Conservation (phyloP, 2,329 filamentous ascomycete species). For the Colletotrichum sp. region DNA sequence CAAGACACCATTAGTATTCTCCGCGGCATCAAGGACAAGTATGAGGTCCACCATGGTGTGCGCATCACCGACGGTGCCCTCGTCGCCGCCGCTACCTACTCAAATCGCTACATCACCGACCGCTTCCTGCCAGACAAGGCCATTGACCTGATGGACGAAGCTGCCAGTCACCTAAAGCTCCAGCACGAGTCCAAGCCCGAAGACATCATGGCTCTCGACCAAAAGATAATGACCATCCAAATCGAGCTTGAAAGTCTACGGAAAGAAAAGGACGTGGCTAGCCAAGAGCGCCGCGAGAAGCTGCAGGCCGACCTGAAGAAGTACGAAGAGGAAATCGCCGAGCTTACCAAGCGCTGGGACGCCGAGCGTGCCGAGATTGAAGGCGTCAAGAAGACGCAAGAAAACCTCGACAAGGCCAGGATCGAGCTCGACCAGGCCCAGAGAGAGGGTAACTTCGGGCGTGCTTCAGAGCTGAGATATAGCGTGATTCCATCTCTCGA, state of each 20-base stretch:
- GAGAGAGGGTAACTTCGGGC: conserved; percentile 84
- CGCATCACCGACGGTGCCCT: conserved; percentile 91
- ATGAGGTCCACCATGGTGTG: conserved; percentile 96
- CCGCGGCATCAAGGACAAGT: conserved; percentile 95
- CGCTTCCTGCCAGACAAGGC: conserved; percentile 96
- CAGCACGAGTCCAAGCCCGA: conserved; percentile 98
- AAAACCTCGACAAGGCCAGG: conserved; percentile 84
- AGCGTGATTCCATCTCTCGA: conserved; percentile 85
- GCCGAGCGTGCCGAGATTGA: conserved; percentile 87
- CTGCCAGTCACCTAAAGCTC: conserved; percentile 84
- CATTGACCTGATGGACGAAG: conserved; percentile 96
- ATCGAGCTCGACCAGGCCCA: conserved; percentile 89
- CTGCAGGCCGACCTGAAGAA: conserved; percentile 78
- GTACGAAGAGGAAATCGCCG: conserved; percentile 78
- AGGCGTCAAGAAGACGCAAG: conserved; percentile 84
- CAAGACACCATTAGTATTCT: conserved; percentile 95
- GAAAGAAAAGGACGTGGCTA: conserved; percentile 91
- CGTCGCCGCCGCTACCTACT: conserved; percentile 89
- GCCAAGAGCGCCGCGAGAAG: conserved; percentile 85
- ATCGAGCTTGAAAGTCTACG: conserved; percentile 94
- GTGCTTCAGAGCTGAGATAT: conserved; percentile 90
- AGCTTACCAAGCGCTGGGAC: conserved; percentile 85
- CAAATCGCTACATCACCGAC: conserved; percentile 96
- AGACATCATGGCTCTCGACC: conserved; percentile 88
- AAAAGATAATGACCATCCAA: conserved; percentile 96